Conservation (phyloP, 495 filamentous ascomycete species). For the Podospora bellae-mahoneyi region DNA sequence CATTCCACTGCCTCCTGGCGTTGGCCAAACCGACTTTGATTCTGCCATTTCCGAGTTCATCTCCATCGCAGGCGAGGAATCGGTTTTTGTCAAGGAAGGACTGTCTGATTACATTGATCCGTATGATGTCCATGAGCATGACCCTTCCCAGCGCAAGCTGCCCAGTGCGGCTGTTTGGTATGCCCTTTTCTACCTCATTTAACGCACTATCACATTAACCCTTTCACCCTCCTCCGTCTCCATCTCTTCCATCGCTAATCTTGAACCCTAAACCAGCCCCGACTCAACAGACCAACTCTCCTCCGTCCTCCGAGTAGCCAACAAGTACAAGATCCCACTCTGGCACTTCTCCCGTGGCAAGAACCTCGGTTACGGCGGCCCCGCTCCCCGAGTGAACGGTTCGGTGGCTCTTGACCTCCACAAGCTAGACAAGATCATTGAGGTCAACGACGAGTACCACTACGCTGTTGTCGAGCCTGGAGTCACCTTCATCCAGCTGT, state of each 20-base stretch:
- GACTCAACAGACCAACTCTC: conserved; percentile 41
- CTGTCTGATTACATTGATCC: conserved; percentile 47
- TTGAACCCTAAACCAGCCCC: conserved; percentile 25
- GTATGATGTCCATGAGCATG: conserved; percentile 39
- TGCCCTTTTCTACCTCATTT: background rate
- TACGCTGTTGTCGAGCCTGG: conserved; percentile 56
- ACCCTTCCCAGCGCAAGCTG: conserved; percentile 31
- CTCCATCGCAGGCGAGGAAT: conserved; percentile 29
- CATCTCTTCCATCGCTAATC: background rate
- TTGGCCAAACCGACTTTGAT: conserved; percentile 33
- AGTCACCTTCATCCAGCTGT: conserved; percentile 53
- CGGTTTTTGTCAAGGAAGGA: conserved; percentile 36
- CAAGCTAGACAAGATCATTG: conserved; percentile 54
- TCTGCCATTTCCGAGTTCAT: conserved; percentile 31
- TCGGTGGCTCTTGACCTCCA: conserved; percentile 54
- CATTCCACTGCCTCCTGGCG: conserved; percentile 41
- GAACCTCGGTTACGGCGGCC: conserved; percentile 57
- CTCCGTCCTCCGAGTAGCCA: conserved; percentile 39
- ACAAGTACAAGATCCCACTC: conserved; percentile 47
- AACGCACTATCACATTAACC: background rate
- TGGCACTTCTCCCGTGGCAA: conserved; percentile 53
- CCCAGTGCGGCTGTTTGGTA: conserved; percentile 44
- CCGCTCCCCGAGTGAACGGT: conserved; percentile 50
- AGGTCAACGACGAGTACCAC: conserved; percentile 52
- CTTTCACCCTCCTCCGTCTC: background rate